These are phyloP conservation scores for Mycena pura DNA, from an alignment of 768 basidiomycete species.

Conservation along the genomic window DNA sequence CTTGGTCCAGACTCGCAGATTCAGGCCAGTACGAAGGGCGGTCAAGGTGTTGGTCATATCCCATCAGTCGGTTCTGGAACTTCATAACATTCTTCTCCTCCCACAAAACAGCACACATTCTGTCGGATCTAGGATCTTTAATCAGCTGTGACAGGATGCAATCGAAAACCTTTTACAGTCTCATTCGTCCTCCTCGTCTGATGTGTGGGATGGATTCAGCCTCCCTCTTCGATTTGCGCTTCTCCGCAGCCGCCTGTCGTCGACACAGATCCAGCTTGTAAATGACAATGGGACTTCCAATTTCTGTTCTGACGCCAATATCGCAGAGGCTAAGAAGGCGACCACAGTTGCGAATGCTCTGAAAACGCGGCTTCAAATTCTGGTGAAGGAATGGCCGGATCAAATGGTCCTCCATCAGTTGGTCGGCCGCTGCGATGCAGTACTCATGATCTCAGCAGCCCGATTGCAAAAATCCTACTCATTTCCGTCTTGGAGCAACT, in stretches of 20 bases:
- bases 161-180: slow-evolving; percentile 42
- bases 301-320: slow-evolving; percentile 85
- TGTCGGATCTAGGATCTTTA: slow-evolving; percentile 33
- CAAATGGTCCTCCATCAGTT: slow-evolving; percentile 96
- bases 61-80: slow-evolving; percentile 45
- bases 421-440: slow-evolving; percentile 67
- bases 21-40: slow-evolving; percentile 16
- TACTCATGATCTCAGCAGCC: slow-evolving; percentile 72
- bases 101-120: neutral
- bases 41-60: slow-evolving; percentile 36
- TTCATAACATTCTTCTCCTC: slow-evolving; percentile 56
- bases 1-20: slow-evolving; percentile 42
- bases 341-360: slow-evolving; percentile 58
- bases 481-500: slow-evolving; percentile 84
- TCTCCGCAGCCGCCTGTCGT: slow-evolving; percentile 49
- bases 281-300: slow-evolving; percentile 50
- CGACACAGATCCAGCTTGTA: slow-evolving; percentile 34
- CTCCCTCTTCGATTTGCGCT: slow-evolving; percentile 58
- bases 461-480: slow-evolving; percentile 87
- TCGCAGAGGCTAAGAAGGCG: slow-evolving; percentile 71
- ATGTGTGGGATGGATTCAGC: slow-evolving; percentile 57
- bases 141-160: slow-evolving; percentile 38
- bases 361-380: slow-evolving; percentile 53
- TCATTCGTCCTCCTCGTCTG: slow-evolving; percentile 39
- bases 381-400: slow-evolving; percentile 91